Percentiles rank a stretch among this genome's conserved stretches.
Conservation (phyloP, 768 basidiomycete species). For the Boletus patriciae region DNA sequence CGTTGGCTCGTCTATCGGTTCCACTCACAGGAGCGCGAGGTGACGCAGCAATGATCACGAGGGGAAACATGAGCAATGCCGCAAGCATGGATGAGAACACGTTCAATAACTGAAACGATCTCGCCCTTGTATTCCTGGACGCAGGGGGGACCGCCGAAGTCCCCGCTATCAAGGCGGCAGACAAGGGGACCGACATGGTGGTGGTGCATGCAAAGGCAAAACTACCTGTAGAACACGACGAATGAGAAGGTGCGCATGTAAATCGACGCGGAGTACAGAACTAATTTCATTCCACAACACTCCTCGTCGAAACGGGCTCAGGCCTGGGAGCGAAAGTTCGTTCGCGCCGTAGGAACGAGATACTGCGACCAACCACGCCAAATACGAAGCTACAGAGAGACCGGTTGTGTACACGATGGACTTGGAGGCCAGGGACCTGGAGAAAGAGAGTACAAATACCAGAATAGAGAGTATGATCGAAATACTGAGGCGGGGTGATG, state of each 20-base stretch:
- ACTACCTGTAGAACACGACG: constrained; percentile 40
- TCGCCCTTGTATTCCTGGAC: constrained; percentile 46
- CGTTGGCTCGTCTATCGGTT: constrained; percentile 24
- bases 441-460: constrained; percentile 52
- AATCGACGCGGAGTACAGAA: constrained; percentile 35
- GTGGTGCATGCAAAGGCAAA: constrained; percentile 67
- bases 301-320: constrained; percentile 43
- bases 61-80: constrained; percentile 53
- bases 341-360: constrained; percentile 53
- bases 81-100: constrained; percentile 49
- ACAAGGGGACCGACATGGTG: constrained; percentile 62
- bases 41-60: constrained; percentile 52
- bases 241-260: constrained; percentile 3
- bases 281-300: constrained; percentile 64
- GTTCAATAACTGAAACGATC: constrained; percentile 61
- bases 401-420: constrained; percentile 55
- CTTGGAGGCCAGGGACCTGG: constrained; percentile 54
- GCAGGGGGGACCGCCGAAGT: constrained; percentile 5
- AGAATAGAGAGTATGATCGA: constrained; percentile 44
- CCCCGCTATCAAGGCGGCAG: constrained; percentile 54
- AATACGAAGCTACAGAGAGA: constrained; percentile 58
- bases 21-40: constrained; percentile 42
- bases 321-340: constrained; percentile 36
- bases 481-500: constrained; percentile 37
- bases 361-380: constrained; percentile 58